Base-by-base conservation (phyloP, 768 basidiomycete species). In the Coprinopsis sp. region DNA sequence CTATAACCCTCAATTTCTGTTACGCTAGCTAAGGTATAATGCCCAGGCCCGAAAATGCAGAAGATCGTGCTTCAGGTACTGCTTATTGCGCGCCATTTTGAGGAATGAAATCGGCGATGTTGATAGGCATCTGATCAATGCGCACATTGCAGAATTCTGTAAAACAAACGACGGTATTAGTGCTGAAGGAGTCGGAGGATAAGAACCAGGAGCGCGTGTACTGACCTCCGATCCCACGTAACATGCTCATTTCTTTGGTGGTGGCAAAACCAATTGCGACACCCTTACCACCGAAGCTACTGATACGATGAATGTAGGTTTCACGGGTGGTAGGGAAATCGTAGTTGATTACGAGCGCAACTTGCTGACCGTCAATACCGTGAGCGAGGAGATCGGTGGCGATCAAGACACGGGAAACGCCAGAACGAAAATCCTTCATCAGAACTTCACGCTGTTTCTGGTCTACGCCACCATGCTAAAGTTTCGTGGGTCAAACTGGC, bases 371-470 rank as follows among this genome's bases (percentile, higher is more conserved):
- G 60, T 99, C 96, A 65, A 99, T 93, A 52, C 96, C 96, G 58
- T 96, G 91, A 50, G 96, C 95, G 60, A 97, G 80, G 53, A 98
- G 78, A 73, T 98, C 95, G 58, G 95, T 99, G 55, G 95, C 96
- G 40, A 99, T 97, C 61, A 99, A 76, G 50, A 99, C 94, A 68
- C 95, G 93, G 57, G 93, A 95, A 36, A 93, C 91, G 39, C 95
- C 95, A 51, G 92, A 94, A 55, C 95, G 88, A 87, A 98, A 98
- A 73, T 97, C 94, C 66, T 93, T 94, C 94, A 99, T 98, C 72
- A 98, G 78, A 58, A 93, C 79, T 66, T 96, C 94, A 58, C 95
- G 91, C 64, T 95, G 89, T 60, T 87, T 87, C 73, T 95, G 91
- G 59, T 96, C 93, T 94, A 98, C 98, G 67, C 96, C 93, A 54